These are phyloP conservation scores for Hypoxylon fuscum DNA, from an alignment of 495 filamentous ascomycete genomes.

Conservation along the genomic window DNA sequence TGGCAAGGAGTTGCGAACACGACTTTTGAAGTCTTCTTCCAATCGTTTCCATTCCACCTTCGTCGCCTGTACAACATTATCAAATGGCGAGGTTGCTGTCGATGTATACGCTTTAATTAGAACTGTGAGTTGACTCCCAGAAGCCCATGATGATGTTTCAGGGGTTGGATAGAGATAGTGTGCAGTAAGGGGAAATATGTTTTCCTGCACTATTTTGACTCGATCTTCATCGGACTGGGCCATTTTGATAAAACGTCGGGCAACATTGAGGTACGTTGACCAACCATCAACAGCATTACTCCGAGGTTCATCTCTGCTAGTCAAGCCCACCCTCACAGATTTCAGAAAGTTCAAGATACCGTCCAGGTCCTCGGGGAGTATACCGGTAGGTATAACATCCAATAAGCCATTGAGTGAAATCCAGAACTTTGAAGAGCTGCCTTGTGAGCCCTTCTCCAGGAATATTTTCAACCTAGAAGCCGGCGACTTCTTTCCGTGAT, in stretches of 20 bases:
- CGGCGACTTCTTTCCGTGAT: conserved; percentile 71
- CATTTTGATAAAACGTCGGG: conserved; percentile 57
- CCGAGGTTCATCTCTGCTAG: conserved; percentile 75
- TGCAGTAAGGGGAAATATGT: conserved; percentile 50
- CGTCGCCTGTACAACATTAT: conserved; percentile 53
- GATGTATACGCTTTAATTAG: conserved; percentile 49
- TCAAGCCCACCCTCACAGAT: conserved; percentile 73
- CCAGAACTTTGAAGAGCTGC: conserved; percentile 76
- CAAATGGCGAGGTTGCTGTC: conserved; percentile 36
- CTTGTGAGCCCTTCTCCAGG: conserved; percentile 84
- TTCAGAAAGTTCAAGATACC: conserved; percentile 64
- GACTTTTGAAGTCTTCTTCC: conserved; percentile 63
- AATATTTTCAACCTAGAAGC: conserved; percentile 72
- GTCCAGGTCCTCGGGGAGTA: conserved; percentile 47
- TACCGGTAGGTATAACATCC: conserved; percentile 63
- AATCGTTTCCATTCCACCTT: conserved; percentile 61
- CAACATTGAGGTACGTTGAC: conserved; percentile 72
- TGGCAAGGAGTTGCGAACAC: conserved; percentile 74
- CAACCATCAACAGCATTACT: conserved; percentile 73
- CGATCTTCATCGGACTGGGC: conserved; percentile 35
- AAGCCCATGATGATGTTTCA: conserved; percentile 47
- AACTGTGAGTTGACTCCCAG: conserved; percentile 41
- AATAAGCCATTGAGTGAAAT: conserved; percentile 67
- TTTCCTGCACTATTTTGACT: conserved; percentile 54
- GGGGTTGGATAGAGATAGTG: conserved; percentile 51